Base-by-base conservation (phyloP, 148 eudicot genomes). In the Cornus controversa region DNA sequence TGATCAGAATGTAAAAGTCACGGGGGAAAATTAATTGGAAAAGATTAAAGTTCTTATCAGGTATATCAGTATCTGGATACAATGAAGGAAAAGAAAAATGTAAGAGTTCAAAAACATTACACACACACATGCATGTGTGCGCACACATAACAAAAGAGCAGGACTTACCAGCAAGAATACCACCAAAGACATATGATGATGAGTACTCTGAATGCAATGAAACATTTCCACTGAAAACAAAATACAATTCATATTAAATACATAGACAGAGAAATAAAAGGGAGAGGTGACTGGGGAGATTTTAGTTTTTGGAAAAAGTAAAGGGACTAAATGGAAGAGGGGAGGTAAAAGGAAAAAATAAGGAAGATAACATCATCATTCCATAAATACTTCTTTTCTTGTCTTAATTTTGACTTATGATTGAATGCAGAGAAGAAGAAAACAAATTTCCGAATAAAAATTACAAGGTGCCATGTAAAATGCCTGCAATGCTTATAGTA, bases 161-260 rank as follows among this genome's bases (percentile, higher is more conserved):
- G 75, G 37, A 60, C 95, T 90, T 86, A 96, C 99, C 99, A 80
- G 99, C 99, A 83, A 96, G 97, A 76, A 96, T 96, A 75, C 99
- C 99, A 70, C 99, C 99, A 72, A 74, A 73, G 81, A 96, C 92
- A 85, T 89, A 77, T 68, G 97, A 82, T 27, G 81, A 65, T 65
- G 83, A 78, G 78, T 75, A 28, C 84, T 86, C 94, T 31, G 88
- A 88, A 81, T 75, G 80, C 81, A 90, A 75, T 63, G 98, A 91
- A 71, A 92, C 70, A 84, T 85, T 90, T 79, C 99, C 99, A 79
- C 99, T 96, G 91, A 36, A 80, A 64, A 67, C 67, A 77, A 58
- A 70, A 36, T n/a, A 47, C 34, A 82, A 78, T 28, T n/a, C 24
- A 10, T 47, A 29, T 76, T 29, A 18, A 53, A 8, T 57, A 69